Base-by-base conservation (phyloP, 2,329 filamentous ascomycete genomes). In the Dactylellina parvicollis region DNA sequence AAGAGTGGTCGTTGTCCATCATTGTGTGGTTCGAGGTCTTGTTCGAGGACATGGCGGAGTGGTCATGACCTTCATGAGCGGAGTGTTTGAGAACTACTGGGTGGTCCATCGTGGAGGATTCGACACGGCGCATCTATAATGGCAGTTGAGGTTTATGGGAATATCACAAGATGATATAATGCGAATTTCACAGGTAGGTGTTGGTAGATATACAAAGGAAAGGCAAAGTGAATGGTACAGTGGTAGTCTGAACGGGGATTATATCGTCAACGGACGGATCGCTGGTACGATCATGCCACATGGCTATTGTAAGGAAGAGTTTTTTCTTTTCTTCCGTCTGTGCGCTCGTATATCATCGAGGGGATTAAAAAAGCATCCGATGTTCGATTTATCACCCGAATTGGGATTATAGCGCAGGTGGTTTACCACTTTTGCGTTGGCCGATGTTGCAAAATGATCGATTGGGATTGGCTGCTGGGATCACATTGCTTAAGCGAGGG, bases 1-100 rank as follows among this genome's bases (percentile, higher is more conserved):
- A n/a, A n/a, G n/a, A n/a, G n/a, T n/a, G n/a, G n/a, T n/a, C n/a
- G 46, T 62, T 42, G 20, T 61, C 44, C 57, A 42, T 61, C 2
- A 16, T 14, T 1, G 57, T 50, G 16, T 46, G 42, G 16, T 52
- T 36, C 55, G n/a, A n/a, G n/a, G 36, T 47, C 1, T 26, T 46
- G 26, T 26, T 8, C 22, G 20, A 22, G 14, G 12, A 5, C 52
- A 30, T 64, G 7, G 24, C 28, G 46, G 34, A 12, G 34, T 64
- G 59, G 7, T 52, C 24, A 22, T 57, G 54, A 0, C 65, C 65
- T 32, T 42, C 49, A 20, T 62, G 40, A 34, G 42, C 40, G 40
- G 44, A 2, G 18, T 22, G 50, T 22, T 66, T 66, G 20, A 36
- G 32, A 36, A 34, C 32, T 47, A 36, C 5, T 50, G 42, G 30